Evolutionary conservation across 495 filamentous ascomycete species (phyloP).

Genomic region (Daldinia childiae): DNA sequence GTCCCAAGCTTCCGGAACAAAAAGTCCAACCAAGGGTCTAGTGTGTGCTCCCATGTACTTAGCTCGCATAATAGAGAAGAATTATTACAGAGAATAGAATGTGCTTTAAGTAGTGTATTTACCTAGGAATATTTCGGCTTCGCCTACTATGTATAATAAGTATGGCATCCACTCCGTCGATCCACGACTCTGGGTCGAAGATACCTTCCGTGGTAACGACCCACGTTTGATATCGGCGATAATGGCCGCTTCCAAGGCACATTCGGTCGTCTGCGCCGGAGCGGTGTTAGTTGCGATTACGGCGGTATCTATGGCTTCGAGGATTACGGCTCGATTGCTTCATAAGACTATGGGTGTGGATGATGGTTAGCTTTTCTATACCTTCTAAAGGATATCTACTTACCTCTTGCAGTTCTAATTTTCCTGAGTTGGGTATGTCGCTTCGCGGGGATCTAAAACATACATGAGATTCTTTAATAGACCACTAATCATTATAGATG

Average conservation of each 20-base stretch:
- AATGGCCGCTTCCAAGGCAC: constrained; percentile 18
- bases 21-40: constrained; percentile 13
- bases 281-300: constrained; percentile 31
- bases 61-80: constrained; percentile 10
- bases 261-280: constrained; percentile 19
- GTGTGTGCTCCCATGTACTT: constrained; percentile 24
- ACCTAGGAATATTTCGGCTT: not conserved
- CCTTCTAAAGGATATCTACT: constrained; percentile 1
- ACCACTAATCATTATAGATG: constrained; percentile 8
- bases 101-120: not conserved
- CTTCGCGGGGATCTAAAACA: too few relatives aligned
- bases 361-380: constrained; percentile 28
- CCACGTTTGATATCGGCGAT: constrained; percentile 1
- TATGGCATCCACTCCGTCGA: constrained; percentile 1
- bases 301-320: constrained; percentile 25
- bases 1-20: constrained; percentile 25
- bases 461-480: not conserved
- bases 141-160: constrained; percentile 15
- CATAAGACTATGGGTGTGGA: constrained; percentile 34
- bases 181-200: constrained; percentile 11
- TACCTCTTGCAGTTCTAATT: constrained; percentile 30
- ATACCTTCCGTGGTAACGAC: constrained; percentile 4
- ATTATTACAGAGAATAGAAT: constrained; percentile 11
- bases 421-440: constrained; percentile 30
- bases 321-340: constrained; percentile 28